A percentile compares a stretch with the other conserved stretches of the same genome.
Conservation (phyloP, 2,329 filamentous ascomycete species). For the Blastomyces gilchristii region DNA sequence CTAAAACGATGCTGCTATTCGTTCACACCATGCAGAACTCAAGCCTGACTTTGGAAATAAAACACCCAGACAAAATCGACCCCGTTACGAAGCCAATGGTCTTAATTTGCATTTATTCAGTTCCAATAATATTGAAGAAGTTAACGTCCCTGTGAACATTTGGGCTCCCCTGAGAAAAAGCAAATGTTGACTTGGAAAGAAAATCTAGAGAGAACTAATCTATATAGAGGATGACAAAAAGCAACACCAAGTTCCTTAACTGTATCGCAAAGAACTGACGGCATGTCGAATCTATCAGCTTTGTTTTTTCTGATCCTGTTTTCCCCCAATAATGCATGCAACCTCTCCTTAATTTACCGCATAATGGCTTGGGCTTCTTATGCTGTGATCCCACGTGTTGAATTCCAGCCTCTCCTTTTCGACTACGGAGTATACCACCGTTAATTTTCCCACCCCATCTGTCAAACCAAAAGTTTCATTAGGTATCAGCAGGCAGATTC, state of each 20-base stretch:
- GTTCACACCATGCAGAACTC: neutral
- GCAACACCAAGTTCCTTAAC: neutral
- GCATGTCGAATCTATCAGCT: neutral
- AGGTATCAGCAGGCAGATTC: neutral
- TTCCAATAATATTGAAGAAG: neutral
- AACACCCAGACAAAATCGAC: neutral
- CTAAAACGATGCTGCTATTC: conserved; percentile 4
- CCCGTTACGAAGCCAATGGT: neutral
- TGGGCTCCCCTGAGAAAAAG: neutral
- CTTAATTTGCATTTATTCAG: neutral
- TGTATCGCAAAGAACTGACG: neutral
- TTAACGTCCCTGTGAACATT: neutral
- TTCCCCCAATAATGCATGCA: too few species aligned
- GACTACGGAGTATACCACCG: neutral
- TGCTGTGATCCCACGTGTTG: conserved; percentile 1
- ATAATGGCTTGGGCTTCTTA: neutral
- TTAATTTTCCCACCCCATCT: neutral
- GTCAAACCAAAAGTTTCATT: neutral
- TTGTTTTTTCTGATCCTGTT: neutral
- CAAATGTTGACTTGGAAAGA: neutral
- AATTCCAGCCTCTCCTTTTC: neutral
- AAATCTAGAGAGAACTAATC: neutral
- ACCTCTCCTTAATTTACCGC: neutral
- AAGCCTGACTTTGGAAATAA: neutral
- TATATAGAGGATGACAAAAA: neutral